Evolutionary conservation across 2,329 filamentous ascomycete genomes (phyloP).

Genomic region (Botrytis cinerea): DNA sequence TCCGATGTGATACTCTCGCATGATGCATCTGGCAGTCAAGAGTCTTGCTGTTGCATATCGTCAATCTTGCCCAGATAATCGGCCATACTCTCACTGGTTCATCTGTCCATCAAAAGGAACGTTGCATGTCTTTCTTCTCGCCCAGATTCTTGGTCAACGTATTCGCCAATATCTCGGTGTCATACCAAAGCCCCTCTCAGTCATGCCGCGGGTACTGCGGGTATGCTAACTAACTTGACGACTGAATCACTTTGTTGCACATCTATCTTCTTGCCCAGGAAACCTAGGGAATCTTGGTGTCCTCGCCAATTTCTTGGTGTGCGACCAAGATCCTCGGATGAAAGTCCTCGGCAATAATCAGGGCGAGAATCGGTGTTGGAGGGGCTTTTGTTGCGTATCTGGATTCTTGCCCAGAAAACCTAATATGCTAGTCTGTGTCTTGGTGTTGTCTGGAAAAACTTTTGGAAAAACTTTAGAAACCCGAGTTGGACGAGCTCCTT

Average conservation of each 20-base stretch:
- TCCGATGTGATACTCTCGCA: background rate
- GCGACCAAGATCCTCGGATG: background rate
- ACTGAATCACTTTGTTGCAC: background rate
- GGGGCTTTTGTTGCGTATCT: background rate
- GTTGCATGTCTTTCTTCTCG: background rate
- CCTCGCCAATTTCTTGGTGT: background rate
- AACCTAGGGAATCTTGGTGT: background rate
- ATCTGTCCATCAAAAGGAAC: background rate
- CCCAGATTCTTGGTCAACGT: background rate
- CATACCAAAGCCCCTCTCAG: background rate
- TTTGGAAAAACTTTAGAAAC: background rate
- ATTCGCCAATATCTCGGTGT: background rate
- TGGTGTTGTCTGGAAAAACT: background rate
- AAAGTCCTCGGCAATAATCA: background rate
- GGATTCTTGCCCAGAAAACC: background rate
- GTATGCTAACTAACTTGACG: background rate
- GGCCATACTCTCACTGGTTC: background rate
- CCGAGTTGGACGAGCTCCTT: background rate
- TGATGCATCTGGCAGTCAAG: background rate
- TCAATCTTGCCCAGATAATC: background rate
- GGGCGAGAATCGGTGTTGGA: background rate
- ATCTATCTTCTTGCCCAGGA: background rate
- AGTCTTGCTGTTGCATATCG: background rate
- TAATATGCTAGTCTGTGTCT: background rate
- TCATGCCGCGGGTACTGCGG: background rate